A percentile compares a stretch with the other conserved stretches of the same genome.
phyloP scores from a whole-genome alignment of 352 stramenopile genomes.

The Globisporangium yorkense region DNA sequence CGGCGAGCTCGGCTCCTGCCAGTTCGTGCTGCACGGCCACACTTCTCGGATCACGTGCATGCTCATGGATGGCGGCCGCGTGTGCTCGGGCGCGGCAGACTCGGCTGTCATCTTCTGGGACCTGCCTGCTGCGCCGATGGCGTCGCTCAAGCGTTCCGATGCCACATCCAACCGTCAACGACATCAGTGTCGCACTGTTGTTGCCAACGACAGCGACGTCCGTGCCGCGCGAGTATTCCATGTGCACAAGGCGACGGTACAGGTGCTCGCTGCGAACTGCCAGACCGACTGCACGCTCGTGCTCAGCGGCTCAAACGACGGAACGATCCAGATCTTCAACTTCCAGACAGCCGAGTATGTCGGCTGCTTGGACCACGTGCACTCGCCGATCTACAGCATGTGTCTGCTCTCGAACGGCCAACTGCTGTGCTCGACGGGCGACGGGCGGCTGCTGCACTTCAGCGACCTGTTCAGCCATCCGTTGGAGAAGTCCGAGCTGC shows the following conservation, averaged over 20 bases:
- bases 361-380: slow-evolving; percentile 31
- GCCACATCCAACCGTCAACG: background rate
- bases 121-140: slow-evolving; percentile 1
- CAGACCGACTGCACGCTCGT: slow-evolving; percentile 18
- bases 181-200: background rate
- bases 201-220: slow-evolving; percentile 4
- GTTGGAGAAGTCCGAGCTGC: slow-evolving; percentile 26
- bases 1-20: slow-evolving; percentile 29
- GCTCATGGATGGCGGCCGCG: slow-evolving; percentile 10
- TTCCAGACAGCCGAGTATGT: slow-evolving; percentile 32
- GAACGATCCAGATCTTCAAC: slow-evolving; percentile 67
- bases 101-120: slow-evolving; percentile 57
- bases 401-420: slow-evolving; percentile 17
- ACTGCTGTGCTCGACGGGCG: slow-evolving; percentile 62
- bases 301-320: slow-evolving; percentile 66
- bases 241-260: slow-evolving; percentile 47
- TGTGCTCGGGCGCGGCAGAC: slow-evolving; percentile 61
- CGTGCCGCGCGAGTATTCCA: slow-evolving; percentile 23
- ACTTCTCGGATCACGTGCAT: slow-evolving; percentile 49
- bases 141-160: background rate
- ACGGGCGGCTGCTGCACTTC: slow-evolving; percentile 52
- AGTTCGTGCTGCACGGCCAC: slow-evolving; percentile 36
- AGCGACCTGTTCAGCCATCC: slow-evolving; percentile 13
- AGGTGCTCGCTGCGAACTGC: slow-evolving; percentile 27
- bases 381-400: slow-evolving; percentile 53